A percentile compares a stretch with the other conserved stretches of the same genome.
These are phyloP conservation scores for Nasturtium officinale DNA, from an alignment of 345 rosid genomes.

Conservation along the genomic window DNA sequence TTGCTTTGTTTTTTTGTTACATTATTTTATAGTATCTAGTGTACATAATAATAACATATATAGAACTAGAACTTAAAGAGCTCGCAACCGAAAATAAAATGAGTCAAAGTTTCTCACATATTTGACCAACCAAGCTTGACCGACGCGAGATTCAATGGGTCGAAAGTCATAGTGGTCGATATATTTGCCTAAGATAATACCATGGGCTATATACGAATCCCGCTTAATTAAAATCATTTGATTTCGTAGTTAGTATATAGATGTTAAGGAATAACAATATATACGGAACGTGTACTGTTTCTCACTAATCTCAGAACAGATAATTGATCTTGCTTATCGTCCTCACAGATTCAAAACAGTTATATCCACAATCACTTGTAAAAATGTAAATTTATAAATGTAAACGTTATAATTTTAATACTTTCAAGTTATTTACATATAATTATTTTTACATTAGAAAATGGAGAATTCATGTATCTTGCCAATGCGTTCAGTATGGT, in stretches of 20 bases:
- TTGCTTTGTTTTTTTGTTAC: neutral
- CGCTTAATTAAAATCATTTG: neutral
- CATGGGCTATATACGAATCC: neutral
- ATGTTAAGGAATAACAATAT: neutral
- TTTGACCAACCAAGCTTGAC: slow-evolving; percentile 40
- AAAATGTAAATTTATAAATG: neutral
- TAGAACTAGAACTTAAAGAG: neutral
- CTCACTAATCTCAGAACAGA: neutral
- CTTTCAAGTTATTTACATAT: neutral
- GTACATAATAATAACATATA: too few relatives aligned
- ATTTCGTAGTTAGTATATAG: neutral
- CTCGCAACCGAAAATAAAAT: neutral
- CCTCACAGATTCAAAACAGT: neutral
- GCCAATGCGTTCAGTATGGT: neutral
- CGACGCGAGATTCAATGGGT: slow-evolving; percentile 2
- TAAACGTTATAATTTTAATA: neutral
- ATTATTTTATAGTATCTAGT: neutral
- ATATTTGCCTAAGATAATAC: neutral
- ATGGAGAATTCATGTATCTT: neutral
- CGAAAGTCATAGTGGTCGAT: slow-evolving; percentile 27
- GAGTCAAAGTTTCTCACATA: slow-evolving; percentile 36
- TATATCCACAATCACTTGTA: neutral
- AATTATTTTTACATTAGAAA: neutral
- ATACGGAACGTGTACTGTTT: neutral
- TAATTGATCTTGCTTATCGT: neutral